phyloP scores from a whole-genome alignment of 805 yeast genomes.

The Huiozyma sinensis region DNA sequence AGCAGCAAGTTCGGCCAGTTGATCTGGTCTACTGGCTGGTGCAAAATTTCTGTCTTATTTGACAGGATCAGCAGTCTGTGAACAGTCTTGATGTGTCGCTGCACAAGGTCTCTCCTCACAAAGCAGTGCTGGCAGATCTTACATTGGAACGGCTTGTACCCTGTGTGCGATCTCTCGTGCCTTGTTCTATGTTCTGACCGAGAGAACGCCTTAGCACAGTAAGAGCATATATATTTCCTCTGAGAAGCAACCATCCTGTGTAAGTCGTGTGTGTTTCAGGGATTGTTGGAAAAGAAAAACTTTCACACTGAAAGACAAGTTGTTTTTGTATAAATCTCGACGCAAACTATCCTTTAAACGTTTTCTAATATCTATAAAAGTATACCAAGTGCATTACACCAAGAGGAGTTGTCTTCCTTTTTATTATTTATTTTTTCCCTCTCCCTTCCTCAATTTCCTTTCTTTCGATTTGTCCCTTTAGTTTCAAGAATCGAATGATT shows the following conservation, averaged over 20 bases:
- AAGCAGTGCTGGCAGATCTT: slow-evolving; percentile 58
- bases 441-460: too few species aligned
- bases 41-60: background rate
- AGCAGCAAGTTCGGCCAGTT: background rate
- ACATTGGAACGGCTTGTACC: slow-evolving; percentile 72
- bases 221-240: slow-evolving; percentile 65
- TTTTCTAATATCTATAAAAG: too few species aligned
- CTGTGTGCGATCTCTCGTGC: slow-evolving; percentile 72
- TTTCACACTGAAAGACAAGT: background rate
- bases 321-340: background rate
- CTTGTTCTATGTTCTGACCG: slow-evolving; percentile 69
- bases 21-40: background rate
- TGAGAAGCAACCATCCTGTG: slow-evolving; percentile 29
- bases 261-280: background rate
- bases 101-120: slow-evolving; percentile 67
- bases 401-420: too few species aligned
- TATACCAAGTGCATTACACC: background rate
- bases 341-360: background rate
- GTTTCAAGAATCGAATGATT: too few species aligned
- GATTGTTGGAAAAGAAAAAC: background rate
- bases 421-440: too few species aligned
- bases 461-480: too few species aligned
- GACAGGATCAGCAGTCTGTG: slow-evolving; percentile 31
- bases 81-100: slow-evolving; percentile 70
- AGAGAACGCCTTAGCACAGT: slow-evolving; percentile 72